Evolutionary conservation across 1,284 basidiomycete species (phyloP).

Genomic region (Puccinia horiana): DNA sequence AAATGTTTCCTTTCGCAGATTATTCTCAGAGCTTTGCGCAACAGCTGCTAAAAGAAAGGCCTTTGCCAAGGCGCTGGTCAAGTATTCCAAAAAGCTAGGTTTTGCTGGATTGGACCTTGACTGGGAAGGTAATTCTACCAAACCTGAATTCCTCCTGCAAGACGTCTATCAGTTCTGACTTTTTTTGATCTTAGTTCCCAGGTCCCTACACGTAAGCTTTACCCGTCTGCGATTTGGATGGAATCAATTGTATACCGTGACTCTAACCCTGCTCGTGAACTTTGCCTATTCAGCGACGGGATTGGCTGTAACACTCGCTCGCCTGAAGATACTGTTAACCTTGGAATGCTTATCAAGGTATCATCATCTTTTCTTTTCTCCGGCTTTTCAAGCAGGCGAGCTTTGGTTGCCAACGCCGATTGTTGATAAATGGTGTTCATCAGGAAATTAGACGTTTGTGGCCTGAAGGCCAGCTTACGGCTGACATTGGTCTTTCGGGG

Average conservation of each 20-base stretch:
- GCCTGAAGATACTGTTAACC: constrained; percentile 9
- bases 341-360: constrained; percentile 31
- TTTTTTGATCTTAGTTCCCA: not conserved
- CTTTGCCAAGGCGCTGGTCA: constrained; percentile 22
- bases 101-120: constrained; percentile 35
- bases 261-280: not conserved
- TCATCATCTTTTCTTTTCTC: not conserved
- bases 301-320: constrained; percentile 13
- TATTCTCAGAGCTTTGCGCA: constrained; percentile 20
- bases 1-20: not conserved
- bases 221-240: too few species aligned
- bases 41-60: not conserved
- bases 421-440: not conserved
- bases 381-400: too few species aligned
- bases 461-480: constrained; percentile 19
- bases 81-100: constrained; percentile 23
- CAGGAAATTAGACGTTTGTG: constrained; percentile 37
- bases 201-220: constrained; percentile 20
- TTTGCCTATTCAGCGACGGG: not conserved
- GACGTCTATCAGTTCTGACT: not conserved
- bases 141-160: not conserved
- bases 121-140: constrained; percentile 24
- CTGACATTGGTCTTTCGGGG: constrained; percentile 14
- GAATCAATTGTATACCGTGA: not conserved
- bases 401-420: too few species aligned